Evolutionary conservation across 2,329 filamentous ascomycete genomes (phyloP).

Genomic region (Botrytis sinoallii): DNA sequence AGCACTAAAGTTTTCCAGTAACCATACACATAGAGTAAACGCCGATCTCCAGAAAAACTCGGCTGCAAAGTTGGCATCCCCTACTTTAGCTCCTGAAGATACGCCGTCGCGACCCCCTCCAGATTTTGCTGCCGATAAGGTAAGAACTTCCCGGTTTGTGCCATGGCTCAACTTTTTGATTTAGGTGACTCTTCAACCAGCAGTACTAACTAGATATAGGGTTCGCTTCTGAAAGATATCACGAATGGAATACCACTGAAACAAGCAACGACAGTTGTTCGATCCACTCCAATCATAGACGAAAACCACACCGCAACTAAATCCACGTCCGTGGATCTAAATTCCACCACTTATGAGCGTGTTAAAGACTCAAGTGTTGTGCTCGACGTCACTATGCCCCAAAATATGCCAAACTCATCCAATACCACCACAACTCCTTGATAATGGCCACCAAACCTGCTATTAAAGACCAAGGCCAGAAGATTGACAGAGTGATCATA

Average conservation of each 20-base stretch:
- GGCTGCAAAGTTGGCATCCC: background rate
- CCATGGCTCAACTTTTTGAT: background rate
- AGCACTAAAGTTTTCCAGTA: slow-evolving; percentile 35
- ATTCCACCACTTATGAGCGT: background rate
- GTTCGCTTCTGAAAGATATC: background rate
- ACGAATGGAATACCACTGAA: background rate
- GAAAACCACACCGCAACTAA: background rate
- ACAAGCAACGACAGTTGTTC: background rate
- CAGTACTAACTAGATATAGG: background rate
- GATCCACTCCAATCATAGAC: background rate
- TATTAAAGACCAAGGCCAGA: background rate
- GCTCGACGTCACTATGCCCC: slow-evolving; percentile 10
- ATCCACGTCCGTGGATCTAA: background rate
- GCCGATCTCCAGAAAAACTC: slow-evolving; percentile 25
- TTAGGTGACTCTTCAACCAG: background rate
- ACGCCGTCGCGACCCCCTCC: background rate
- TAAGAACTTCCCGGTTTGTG: background rate
- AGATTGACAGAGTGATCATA: background rate
- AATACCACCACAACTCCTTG: background rate
- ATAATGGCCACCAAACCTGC: background rate
- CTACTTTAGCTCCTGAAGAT: background rate
- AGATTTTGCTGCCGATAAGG: background rate
- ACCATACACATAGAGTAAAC: slow-evolving; percentile 35
- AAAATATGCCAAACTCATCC: slow-evolving; percentile 5
- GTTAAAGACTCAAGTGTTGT: background rate